A percentile compares a stretch with the other conserved stretches of the same genome.
phyloP scores from a whole-genome alignment of 1,284 basidiomycete genomes.

The Microbotryum silenes-acaulis region DNA sequence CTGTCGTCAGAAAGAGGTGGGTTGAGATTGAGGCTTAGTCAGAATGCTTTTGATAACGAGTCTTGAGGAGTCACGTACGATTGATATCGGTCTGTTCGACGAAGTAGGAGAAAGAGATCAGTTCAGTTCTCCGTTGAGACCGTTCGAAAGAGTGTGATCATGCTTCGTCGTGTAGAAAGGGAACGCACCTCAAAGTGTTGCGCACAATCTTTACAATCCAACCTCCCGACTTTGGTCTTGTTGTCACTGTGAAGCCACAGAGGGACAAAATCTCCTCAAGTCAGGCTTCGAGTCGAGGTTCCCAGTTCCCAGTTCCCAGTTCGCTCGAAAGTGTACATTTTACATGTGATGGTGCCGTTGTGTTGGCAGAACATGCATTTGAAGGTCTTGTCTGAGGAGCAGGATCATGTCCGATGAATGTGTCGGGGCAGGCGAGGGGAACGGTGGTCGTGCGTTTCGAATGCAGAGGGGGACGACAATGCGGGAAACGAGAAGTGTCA shows the following conservation, averaged over 20 bases:
- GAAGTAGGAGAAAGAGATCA: neutral
- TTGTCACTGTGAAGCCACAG: slow-evolving; percentile 36
- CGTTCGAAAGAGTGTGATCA: too few relatives aligned
- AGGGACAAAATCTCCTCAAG: too few relatives aligned
- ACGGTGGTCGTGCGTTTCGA: too few relatives aligned
- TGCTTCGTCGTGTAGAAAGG: accelerated
- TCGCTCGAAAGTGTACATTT: slow-evolving; percentile 36
- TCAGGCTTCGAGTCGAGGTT: too few relatives aligned
- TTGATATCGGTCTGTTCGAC: slow-evolving; percentile 38
- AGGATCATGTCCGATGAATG: neutral
- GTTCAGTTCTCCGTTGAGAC: too few relatives aligned
- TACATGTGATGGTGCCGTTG: slow-evolving; percentile 40
- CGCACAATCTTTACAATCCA: slow-evolving; percentile 43
- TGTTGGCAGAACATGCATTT: slow-evolving; percentile 44
- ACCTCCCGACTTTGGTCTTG: slow-evolving; percentile 38
- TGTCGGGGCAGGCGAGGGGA: neutral
- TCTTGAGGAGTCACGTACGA: slow-evolving; percentile 13
- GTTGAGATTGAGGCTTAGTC: too few relatives aligned
- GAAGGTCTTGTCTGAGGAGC: slow-evolving; percentile 39
- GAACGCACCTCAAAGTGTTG: slow-evolving; percentile 32
- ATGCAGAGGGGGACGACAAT: neutral
- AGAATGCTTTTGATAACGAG: too few relatives aligned
- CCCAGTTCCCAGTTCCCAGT: too few relatives aligned
- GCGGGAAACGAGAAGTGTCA: neutral
- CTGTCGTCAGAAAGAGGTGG: slow-evolving; percentile 28